Base-by-base conservation (phyloP, 306 rosid genomes). In the Nissolia schottii region DNA sequence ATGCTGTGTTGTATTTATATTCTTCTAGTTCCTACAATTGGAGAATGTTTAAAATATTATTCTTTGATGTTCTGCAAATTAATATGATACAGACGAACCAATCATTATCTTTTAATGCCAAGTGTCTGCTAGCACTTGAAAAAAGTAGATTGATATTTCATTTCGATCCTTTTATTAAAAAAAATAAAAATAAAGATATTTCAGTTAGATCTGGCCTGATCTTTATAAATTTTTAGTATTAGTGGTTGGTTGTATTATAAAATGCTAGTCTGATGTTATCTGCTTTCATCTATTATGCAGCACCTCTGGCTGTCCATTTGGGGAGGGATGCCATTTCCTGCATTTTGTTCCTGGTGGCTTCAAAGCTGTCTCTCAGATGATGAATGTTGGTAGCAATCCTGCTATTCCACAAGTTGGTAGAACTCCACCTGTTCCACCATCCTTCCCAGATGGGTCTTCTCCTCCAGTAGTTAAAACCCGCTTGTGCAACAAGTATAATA, bases 291-390 rank as follows among this genome's bases (percentile, higher is more conserved):
- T 73, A 57, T 35, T 50, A 19, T 81, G 87, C 94, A 89, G 97
- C 80, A 89, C 97, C 63, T 89, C 97, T 64, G 97, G 97, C 34
- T 92, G 97, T 80, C 97, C 96, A 60, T 92, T 89, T 82, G 97
- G 97, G 14, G 97, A 92, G 79, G 93, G 87, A 45, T 92, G 97
- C 38, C 96, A 92, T 68, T 89, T 92, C 76, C 68, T 84, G 82
- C 97, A 92, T 71, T 86, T 86, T 50, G 96, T 92, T 76, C 97
- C 96, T 13, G 97, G 97, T 14, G 97, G 97, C 46, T 23, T 85
- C 79, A 89, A 92, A 81, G 78, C 87, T 9, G 90, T 82, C 43
- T 85, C 93, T 77, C 97, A 92, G 78, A 73, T 86, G 87, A 80
- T 84, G 64, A 80, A 77, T 77, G 79, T 75, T 29, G 88, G 88